These are phyloP conservation scores for Macrolepiota albuminosa DNA, from an alignment of 768 basidiomycete genomes.

Conservation along the genomic window DNA sequence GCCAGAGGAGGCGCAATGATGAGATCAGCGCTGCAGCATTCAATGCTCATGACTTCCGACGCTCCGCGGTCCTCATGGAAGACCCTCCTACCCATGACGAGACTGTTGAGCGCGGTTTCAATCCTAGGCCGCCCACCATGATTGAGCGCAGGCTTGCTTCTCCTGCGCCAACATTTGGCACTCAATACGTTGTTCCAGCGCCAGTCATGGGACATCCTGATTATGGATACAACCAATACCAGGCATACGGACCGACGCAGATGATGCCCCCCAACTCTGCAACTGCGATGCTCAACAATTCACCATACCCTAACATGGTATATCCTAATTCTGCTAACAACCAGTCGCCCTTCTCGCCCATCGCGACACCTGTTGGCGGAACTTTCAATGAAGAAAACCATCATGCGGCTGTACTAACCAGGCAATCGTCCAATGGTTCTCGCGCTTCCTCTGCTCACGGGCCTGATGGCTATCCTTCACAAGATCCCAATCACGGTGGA, in stretches of 20 bases:
- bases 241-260: constrained; percentile 33
- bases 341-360: constrained; percentile 31
- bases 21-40: constrained; percentile 40
- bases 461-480: constrained; percentile 8
- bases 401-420: constrained; percentile 16
- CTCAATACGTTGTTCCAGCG: constrained; percentile 26
- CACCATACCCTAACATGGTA: constrained; percentile 25
- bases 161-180: constrained; percentile 28
- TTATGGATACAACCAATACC: constrained; percentile 20
- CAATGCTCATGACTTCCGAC: constrained; percentile 53
- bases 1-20: constrained; percentile 42
- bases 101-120: constrained; percentile 35
- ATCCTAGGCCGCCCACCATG: constrained; percentile 53
- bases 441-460: constrained; percentile 8
- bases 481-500: constrained; percentile 14
- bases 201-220: constrained; percentile 13
- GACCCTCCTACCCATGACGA: constrained; percentile 45
- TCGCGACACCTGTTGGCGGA: constrained; percentile 25
- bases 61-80: constrained; percentile 56
- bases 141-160: constrained; percentile 21
- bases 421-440: constrained; percentile 17
- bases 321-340: constrained; percentile 28
- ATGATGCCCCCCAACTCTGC: constrained; percentile 19
- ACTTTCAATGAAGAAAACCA: constrained; percentile 16
- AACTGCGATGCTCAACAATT: constrained; percentile 21